These are phyloP conservation scores for Lentinula edodes DNA, from an alignment of 768 basidiomycete species.

Conservation along the genomic window DNA sequence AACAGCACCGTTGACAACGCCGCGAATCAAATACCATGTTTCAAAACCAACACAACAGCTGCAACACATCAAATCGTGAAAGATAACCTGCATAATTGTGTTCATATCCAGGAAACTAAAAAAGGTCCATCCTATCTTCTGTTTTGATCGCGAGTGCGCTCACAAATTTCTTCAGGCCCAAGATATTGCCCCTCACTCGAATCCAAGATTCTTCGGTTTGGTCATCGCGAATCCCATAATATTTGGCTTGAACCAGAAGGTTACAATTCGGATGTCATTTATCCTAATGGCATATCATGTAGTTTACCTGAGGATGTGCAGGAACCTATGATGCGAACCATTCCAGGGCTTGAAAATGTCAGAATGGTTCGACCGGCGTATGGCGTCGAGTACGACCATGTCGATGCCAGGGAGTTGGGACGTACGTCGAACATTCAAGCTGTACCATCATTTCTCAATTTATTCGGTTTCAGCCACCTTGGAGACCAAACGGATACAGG, in stretches of 20 bases:
- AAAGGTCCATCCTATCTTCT: conserved; percentile 45
- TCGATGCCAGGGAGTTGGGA: conserved; percentile 78
- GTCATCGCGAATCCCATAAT: conserved; percentile 60
- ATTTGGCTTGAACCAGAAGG: conserved; percentile 94
- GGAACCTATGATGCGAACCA: conserved; percentile 75
- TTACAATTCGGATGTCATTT: conserved; percentile 84
- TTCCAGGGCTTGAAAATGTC: conserved; percentile 80
- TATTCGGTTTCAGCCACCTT: conserved; percentile 54
- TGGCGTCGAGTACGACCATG: conserved; percentile 89
- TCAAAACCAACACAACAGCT: conserved; percentile 66
- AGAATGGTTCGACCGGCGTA: conserved; percentile 83
- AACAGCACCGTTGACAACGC: conserved; percentile 65
- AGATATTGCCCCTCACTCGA: conserved; percentile 91
- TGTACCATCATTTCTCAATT: not conserved
- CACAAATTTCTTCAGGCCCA: conserved; percentile 47
- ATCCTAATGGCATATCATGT: conserved; percentile 87
- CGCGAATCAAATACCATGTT: conserved; percentile 71
- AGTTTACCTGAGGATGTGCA: conserved; percentile 86
- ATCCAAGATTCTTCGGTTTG: conserved; percentile 79
- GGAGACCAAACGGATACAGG: conserved; percentile 81
- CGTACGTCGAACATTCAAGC: conserved; percentile 37
- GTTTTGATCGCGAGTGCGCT: not conserved
- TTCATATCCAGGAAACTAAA: conserved; percentile 86
- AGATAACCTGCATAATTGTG: conserved; percentile 69
- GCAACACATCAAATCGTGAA: conserved; percentile 71